phyloP scores from a whole-genome alignment of 306 rosid species.

The Vachellia pachyceras region DNA sequence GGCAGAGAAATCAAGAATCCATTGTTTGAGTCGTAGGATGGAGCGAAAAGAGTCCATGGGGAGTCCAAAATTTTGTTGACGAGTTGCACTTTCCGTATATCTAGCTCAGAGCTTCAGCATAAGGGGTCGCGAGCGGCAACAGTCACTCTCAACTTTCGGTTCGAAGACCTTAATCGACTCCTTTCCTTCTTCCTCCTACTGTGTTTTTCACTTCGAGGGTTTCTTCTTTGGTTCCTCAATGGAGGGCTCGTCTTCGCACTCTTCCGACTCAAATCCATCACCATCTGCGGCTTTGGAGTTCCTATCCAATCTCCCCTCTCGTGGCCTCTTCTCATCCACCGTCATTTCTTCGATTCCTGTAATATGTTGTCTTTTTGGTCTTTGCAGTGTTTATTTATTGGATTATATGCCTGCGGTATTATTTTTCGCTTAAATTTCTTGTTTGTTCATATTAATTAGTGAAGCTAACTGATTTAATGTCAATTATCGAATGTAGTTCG shows the following conservation, averaged over 20 bases:
- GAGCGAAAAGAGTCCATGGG: background rate
- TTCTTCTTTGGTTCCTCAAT: constrained; percentile 4
- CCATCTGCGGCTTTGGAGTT: constrained; percentile 41
- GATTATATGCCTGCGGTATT: background rate
- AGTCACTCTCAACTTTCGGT: background rate
- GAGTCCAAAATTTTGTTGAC: background rate
- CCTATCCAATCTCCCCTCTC: constrained; percentile 52
- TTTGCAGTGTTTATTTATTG: background rate
- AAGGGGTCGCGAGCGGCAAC: background rate
- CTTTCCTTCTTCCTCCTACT: background rate
- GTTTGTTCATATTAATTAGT: background rate
- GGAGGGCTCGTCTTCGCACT: constrained; percentile 10
- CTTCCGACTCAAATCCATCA: constrained; percentile 23
- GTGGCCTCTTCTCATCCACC: constrained; percentile 53
- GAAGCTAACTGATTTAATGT: background rate
- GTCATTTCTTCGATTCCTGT: constrained; percentile 45
- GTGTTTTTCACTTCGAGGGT: constrained; percentile 20
- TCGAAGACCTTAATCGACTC: background rate
- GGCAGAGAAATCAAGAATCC: background rate
- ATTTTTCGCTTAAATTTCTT: background rate
- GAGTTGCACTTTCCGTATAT: background rate
- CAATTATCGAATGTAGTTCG: background rate
- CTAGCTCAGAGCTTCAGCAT: background rate
- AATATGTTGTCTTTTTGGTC: background rate
- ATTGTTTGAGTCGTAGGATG: no score